Conservation (phyloP, 2,329 filamentous ascomycete species). For the Penicillium brevicompactum region DNA sequence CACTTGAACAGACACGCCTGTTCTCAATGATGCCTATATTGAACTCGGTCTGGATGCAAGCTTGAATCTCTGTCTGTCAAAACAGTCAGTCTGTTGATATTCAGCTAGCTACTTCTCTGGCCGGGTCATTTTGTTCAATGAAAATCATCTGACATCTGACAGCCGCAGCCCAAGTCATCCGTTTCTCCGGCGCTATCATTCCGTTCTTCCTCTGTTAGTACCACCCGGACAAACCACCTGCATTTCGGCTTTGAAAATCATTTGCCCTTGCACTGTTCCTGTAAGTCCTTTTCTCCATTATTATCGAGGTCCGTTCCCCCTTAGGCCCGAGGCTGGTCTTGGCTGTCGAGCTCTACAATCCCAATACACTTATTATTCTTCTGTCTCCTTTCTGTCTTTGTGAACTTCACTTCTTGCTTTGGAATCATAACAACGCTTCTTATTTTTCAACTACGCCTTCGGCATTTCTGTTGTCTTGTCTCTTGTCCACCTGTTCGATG, state of each 20-base stretch:
- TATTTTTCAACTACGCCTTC: neutral
- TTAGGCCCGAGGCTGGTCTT: constrained; percentile 19
- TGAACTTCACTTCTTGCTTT: neutral
- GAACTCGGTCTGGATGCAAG: neutral
- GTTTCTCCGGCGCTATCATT: constrained; percentile 35
- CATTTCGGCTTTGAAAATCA: constrained; percentile 8
- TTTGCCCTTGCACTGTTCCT: neutral
- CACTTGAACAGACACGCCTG: neutral
- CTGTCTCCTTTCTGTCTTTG: constrained; percentile 1
- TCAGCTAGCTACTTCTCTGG: neutral
- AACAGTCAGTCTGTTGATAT: neutral
- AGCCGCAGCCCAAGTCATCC: constrained; percentile 28
- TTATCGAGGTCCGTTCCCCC: constrained; percentile 9
- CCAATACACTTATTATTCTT: constrained; percentile 5
- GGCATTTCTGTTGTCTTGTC: neutral
- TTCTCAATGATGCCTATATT: neutral
- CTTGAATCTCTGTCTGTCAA: neutral
- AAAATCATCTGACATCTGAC: constrained; percentile 17
- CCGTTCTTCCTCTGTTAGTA: constrained; percentile 12
- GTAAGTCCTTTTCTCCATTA: constrained; percentile 21
- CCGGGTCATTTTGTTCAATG: constrained; percentile 2
- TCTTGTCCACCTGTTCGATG: constrained; percentile 10
- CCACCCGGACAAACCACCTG: constrained; percentile 13
- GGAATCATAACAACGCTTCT: neutral
- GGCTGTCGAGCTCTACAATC: neutral